Evolutionary conservation across 2,329 filamentous ascomycete genomes (phyloP).

Genomic region (Venturiaceae sp.): DNA sequence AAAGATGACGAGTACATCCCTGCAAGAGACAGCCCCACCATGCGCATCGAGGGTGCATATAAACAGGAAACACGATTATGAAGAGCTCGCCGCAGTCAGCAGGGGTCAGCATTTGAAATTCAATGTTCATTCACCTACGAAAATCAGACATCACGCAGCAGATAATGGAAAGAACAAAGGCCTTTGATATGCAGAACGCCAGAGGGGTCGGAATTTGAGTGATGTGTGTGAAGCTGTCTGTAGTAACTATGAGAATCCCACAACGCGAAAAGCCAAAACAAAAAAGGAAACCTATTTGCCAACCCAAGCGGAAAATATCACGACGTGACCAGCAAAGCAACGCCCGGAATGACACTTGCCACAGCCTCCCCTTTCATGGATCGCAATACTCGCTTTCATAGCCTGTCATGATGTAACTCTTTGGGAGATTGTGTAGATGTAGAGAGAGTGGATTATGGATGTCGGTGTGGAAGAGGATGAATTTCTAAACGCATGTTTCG

Average conservation of each 20-base stretch:
- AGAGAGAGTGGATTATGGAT: conserved; percentile 1
- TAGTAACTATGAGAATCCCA: too few relatives aligned
- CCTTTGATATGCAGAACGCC: neutral
- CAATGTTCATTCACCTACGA: too few relatives aligned
- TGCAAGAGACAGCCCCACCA: too few relatives aligned
- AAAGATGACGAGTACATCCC: too few relatives aligned
- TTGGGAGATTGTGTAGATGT: conserved; percentile 5
- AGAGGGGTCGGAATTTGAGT: neutral
- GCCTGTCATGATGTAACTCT: conserved; percentile 4
- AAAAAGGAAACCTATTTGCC: neutral
- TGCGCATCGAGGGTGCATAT: too few relatives aligned
- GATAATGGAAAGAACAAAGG: neutral
- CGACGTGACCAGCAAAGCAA: conserved; percentile 2
- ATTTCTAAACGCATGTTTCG: neutral
- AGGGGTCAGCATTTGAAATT: too few relatives aligned
- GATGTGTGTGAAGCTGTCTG: neutral
- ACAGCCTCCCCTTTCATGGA: neutral
- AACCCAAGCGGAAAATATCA: neutral
- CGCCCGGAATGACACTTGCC: neutral
- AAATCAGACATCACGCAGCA: neutral
- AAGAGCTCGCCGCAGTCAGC: too few relatives aligned
- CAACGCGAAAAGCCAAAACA: neutral
- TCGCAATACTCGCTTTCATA: conserved; percentile 1
- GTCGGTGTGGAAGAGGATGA: conserved; percentile 1
- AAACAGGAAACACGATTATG: too few relatives aligned